Percentiles rank a stretch among this genome's conserved stretches.
These are phyloP conservation scores for Sindora glabra DNA, from an alignment of 306 rosid genomes.

Conservation along the genomic window DNA sequence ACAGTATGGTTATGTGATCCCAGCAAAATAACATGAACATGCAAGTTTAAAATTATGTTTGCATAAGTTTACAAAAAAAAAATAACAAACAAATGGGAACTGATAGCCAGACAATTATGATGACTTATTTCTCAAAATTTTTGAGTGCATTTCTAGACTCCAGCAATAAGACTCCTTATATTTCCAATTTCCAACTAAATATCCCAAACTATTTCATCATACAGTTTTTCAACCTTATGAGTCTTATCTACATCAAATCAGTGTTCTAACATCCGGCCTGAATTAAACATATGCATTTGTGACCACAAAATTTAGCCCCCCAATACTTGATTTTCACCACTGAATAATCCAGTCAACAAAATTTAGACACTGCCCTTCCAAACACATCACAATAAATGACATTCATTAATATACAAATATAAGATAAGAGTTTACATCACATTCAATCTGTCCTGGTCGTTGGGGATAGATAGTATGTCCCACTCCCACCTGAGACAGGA, in stretches of 20 bases:
- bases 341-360: neutral
- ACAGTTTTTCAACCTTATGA: too few relatives aligned
- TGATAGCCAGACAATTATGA: too few relatives aligned
- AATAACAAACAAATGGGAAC: neutral
- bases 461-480: conserved; percentile 63
- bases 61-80: neutral
- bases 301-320: neutral
- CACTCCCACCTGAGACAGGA: conserved; percentile 52
- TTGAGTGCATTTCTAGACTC: too few relatives aligned
- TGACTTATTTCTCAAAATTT: too few relatives aligned
- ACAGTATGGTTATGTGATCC: neutral
- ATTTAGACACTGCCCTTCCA: neutral
- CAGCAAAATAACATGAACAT: neutral
- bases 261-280: neutral
- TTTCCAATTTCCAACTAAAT: neutral
- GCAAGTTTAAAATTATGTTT: neutral
- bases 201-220: neutral
- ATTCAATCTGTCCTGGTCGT: conserved; percentile 84
- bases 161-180: too few relatives aligned
- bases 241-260: too few relatives aligned
- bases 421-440: conserved; percentile 55
- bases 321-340: neutral
- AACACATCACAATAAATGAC: neutral
- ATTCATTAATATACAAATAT: conserved; percentile 3
- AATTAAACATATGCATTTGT: neutral